Evolutionary conservation across 2,329 filamentous ascomycete genomes (phyloP), one percentile per base, ranked within the genome.

Genomic region (Sporothrix protearum): DNA sequence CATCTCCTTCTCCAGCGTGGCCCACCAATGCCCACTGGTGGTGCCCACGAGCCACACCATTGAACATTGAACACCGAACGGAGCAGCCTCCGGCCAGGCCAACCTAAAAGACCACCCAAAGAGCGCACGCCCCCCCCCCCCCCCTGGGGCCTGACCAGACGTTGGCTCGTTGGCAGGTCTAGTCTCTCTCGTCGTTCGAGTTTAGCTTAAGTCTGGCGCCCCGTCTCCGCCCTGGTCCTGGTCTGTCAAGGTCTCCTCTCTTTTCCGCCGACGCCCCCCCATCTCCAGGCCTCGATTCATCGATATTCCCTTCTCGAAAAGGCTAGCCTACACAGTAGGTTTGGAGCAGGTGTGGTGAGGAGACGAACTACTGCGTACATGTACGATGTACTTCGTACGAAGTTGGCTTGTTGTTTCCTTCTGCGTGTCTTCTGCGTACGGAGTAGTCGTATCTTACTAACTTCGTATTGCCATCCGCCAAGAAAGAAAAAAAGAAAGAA

Each of bases 51-150:
- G 59, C 59, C 22, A 45, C 59, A 64, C n/a, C 30, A 63, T 42
- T 42, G 36, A 39, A 45, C 57, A 61, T 61, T 36, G 57, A 36
- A 45, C 57, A 61, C 39, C n/a, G 57, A 36, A 39, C 59, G 59
- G 59, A 64, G 59, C n/a, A 42, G 59, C n/a, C 57, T 64, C 59
- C 59, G 59, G 59, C 57, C 36, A 45, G 59, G 36, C 59, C 59
- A 63, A 28, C 33, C 19, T n/a, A n/a, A n/a, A n/a, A n/a, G n/a
- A n/a, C n/a, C n/a, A n/a, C n/a, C n/a, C n/a, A n/a, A n/a, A n/a
- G n/a, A n/a, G n/a, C n/a, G n/a, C n/a, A n/a, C n/a, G n/a, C n/a
- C n/a, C n/a, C n/a, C n/a, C n/a, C n/a, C n/a, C n/a, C n/a, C n/a
- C n/a, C n/a, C n/a, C n/a, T n/a, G n/a, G n/a, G n/a, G n/a, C 30